A percentile compares a stretch with the other conserved stretches of the same genome.
phyloP scores from a whole-genome alignment of 148 eudicot species.

The Gaultheria prostrata region DNA sequence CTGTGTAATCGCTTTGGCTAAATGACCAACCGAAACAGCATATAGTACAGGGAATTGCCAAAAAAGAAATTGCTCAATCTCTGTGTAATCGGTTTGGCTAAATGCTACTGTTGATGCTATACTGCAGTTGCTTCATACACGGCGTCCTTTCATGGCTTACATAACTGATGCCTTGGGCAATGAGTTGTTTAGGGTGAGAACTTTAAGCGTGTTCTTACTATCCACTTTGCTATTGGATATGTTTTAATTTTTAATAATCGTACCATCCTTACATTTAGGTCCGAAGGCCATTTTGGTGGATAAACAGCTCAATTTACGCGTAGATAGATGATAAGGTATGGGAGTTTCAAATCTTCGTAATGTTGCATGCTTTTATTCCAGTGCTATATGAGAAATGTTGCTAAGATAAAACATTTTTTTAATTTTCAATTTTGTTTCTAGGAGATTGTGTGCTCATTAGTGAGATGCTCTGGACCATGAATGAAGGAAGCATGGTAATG shows the following conservation, averaged over 20 bases:
- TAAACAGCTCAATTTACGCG: constrained; percentile 93
- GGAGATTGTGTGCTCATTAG: too few species aligned
- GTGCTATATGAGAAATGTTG: neutral
- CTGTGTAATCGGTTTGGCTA: neutral
- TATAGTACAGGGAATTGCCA: neutral
- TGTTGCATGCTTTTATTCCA: neutral
- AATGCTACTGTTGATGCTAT: constrained; percentile 19
- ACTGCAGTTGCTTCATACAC: constrained; percentile 75
- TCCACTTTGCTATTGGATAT: neutral
- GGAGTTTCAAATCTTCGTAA: neutral
- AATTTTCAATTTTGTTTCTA: constrained; percentile 5
- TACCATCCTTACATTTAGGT: constrained; percentile 52
- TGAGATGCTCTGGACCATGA: too few species aligned
- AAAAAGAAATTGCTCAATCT: neutral
- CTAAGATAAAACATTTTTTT: neutral
- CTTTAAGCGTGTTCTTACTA: constrained; percentile 6
- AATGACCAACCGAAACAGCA: neutral
- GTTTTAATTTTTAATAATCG: too few species aligned
- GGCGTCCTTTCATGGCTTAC: constrained; percentile 87
- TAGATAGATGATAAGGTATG: constrained; percentile 93
- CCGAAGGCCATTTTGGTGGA: constrained; percentile 98
- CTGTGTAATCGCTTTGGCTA: constrained; percentile 2
- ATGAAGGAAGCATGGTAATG: too few species aligned
- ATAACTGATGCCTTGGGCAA: constrained; percentile 83
- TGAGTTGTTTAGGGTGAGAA: constrained; percentile 74